Base-by-base conservation (phyloP, 192 early-diverging fungal genomes). In the Rhizoclosmatium sp. region DNA sequence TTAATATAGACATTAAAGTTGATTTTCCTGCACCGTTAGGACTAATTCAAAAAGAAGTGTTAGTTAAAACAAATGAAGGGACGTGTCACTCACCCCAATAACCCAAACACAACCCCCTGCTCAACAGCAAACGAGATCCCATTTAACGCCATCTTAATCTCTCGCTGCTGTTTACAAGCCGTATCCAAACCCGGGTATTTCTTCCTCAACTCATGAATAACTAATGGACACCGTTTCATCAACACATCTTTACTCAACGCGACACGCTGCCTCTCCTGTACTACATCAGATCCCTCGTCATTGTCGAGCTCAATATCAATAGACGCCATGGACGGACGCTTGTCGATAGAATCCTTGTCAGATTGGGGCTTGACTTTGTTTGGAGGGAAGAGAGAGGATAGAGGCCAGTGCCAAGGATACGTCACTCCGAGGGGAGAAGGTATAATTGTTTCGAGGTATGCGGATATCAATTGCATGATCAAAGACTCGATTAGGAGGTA, bases 1-100 rank as follows among this genome's bases (percentile, higher is more conserved):
- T 94, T 71, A 94, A 74, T 64, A 94, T 94, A 23, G 82, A 84
- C 58, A 94, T 91, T 59, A 93, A 71, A 7, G 93, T 93, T 7
- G 92, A 90, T 78, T 94, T 94, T 10, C 88, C 88, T 14, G 85
- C 84, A 14, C 84, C 85, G 69, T 88, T 88, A 4, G 81, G 87
- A 10, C 72, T 75, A 19, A 0, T 21, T 10, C 40, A 48, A 10
- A 59, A 12, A 2, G 31, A 47, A 21, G 9, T 19, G 4, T 41
- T 14, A 14, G 59, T 12, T 3, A 61, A 31, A 31, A 68, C 12
- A 4, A 31, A 46, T 45, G 69, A 44, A 81, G 47, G 47, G 54
- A 19, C 3, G 46, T 19, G 2, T 5, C 12, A 23, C 69, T 71
- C 40, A 75, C 72, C 89, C 89, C 45, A 94, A 79, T 64, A 94